Percentiles rank a stretch among this genome's conserved stretches.
These are phyloP conservation scores for Lentinula novae-zelandiae DNA, from an alignment of 1,284 basidiomycete genomes.

Conservation along the genomic window DNA sequence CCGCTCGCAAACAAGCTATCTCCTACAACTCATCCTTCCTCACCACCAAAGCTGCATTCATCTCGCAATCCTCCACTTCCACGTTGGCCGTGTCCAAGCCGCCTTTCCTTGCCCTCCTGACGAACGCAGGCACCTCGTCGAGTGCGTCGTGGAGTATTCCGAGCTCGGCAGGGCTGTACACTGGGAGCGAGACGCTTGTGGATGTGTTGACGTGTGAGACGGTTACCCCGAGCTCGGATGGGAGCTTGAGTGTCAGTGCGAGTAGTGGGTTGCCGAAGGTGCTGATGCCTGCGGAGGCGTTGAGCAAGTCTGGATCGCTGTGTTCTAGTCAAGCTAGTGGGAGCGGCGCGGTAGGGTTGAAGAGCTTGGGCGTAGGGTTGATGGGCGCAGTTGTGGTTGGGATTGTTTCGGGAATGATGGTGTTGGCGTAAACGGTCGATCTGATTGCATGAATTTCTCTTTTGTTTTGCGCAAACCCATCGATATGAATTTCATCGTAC, in stretches of 20 bases:
- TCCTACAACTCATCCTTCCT: constrained; percentile 44
- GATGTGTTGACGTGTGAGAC: constrained; percentile 57
- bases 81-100: constrained; percentile 60
- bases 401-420: not conserved
- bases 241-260: constrained; percentile 12
- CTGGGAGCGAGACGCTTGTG: constrained; percentile 47
- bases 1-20: constrained; percentile 55
- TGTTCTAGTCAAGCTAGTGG: constrained; percentile 9
- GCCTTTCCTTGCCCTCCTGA: constrained; percentile 63
- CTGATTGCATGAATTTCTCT: no score
- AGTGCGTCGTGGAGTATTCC: constrained; percentile 42
- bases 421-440: not conserved
- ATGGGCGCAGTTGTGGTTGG: not conserved
- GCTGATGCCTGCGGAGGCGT: constrained; percentile 15
- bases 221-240: constrained; percentile 10
- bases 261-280: constrained; percentile 18
- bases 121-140: constrained; percentile 50
- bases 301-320: constrained; percentile 13
- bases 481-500: no score
- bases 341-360: not conserved
- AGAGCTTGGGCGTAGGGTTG: not conserved
- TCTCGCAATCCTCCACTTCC: constrained; percentile 36
- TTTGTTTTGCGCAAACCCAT: no score
- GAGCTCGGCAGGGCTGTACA: constrained; percentile 37
- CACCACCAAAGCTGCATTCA: constrained; percentile 48